Evolutionary conservation across 345 rosid species (phyloP).

Genomic region (Eucalyptus leucophloia): DNA sequence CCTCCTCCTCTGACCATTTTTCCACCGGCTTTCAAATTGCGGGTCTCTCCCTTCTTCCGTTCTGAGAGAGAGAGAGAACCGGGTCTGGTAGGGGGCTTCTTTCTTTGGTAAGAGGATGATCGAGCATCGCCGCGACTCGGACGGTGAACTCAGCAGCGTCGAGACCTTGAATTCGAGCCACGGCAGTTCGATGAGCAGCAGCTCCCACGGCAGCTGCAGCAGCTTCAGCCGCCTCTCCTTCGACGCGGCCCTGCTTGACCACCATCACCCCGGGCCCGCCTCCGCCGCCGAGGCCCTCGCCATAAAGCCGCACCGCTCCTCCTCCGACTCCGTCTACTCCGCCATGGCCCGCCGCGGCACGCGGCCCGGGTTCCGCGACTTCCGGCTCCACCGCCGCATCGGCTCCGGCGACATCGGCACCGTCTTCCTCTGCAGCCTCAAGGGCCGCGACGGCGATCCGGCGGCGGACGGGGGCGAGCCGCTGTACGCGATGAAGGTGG

Average conservation of each 20-base stretch:
- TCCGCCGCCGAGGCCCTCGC: neutral
- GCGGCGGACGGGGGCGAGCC: neutral
- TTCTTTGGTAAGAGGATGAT: neutral
- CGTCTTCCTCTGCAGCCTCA: conserved; percentile 70
- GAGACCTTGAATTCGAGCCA: neutral
- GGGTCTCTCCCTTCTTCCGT: neutral
- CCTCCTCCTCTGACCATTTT: neutral
- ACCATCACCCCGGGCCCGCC: neutral
- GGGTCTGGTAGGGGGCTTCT: neutral
- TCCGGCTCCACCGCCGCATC: conserved; percentile 53
- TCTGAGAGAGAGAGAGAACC: neutral
- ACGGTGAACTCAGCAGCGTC: conserved; percentile 14
- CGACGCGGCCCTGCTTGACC: conserved; percentile 12
- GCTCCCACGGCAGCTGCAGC: conserved; percentile 14
- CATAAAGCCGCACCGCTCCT: conserved; percentile 18
- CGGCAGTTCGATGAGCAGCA: conserved; percentile 49
- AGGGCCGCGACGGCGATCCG: neutral
- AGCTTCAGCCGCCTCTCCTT: conserved; percentile 71
- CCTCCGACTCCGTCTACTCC: conserved; percentile 76
- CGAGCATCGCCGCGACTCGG: conserved; percentile 2
- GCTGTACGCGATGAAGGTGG: conserved; percentile 84
- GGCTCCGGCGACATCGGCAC: conserved; percentile 94
- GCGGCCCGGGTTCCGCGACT: conserved; percentile 54
- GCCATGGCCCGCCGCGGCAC: conserved; percentile 43
- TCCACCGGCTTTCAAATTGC: neutral